Base-by-base conservation (phyloP, 257 asterid genomes). In the Gentiana dahurica region DNA sequence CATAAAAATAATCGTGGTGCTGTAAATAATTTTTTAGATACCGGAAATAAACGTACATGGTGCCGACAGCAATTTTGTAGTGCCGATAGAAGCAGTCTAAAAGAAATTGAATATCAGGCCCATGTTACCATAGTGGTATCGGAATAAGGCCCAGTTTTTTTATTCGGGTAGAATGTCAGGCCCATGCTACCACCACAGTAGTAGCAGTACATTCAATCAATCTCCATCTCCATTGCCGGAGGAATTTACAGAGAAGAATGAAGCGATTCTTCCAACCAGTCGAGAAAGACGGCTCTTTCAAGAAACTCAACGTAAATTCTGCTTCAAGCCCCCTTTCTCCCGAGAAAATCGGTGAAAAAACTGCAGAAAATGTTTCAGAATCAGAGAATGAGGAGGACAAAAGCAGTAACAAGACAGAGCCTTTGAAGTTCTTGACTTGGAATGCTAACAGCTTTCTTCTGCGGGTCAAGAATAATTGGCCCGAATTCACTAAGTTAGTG, bases 241-340 rank as follows among this genome's bases (percentile, higher is more conserved):
- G 46, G 46, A 41, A 41, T 3, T 41, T 4, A 5, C 8, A 41
- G 9, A 41, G 8, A 10, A 10, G 46, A 41, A 89, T 89, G 96
- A 90, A 87, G 78, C 76, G 98, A 65, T 90, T 90, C 74, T 90
- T 90, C 72, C 82, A 87, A 65, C 89, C 98, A 58, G 65, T 90
- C 4, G 84, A 71, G 70, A 84, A 81, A 66, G 98, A 90, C 49
- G 86, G 82, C 36, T 66, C 95, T 51, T 73, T 52, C 68, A 90
- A 90, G 77, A 90, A 84, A 66, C 91, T 87, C 60, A 57, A 67
- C 24, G 67, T 72, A 61, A 65, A 71, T 38, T 39, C 81, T 60
- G 24, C 24, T 24, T 65, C 74, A 12, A 37, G 73, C 53, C 60
- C 79, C 32, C 65, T 76, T 63, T 61, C 80, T 12, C 65, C 81